A percentile compares a stretch with the other conserved stretches of the same genome.
Conservation (phyloP, 352 stramenopile genomes). For the Globisporangium sylvaticum region DNA sequence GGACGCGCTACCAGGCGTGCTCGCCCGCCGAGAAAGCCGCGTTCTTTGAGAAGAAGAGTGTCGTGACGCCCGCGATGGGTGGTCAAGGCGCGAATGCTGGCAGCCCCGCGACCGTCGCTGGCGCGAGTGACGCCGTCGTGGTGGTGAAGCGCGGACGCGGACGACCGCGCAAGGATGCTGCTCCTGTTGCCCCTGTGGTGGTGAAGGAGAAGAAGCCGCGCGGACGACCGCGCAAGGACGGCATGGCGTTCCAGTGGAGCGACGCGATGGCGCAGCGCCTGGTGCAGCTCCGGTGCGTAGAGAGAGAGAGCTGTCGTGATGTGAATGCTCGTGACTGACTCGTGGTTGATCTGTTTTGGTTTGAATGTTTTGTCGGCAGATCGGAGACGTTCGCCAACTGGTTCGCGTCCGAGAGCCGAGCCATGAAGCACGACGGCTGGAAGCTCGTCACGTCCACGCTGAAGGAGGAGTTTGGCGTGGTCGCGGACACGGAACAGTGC, state of each 20-base stretch:
- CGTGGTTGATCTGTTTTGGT: not conserved
- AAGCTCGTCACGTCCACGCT: not conserved
- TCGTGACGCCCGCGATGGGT: too few species aligned
- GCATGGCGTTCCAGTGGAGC: constrained; percentile 9
- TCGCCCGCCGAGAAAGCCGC: not conserved
- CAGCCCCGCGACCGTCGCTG: not conserved
- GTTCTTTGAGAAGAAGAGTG: not conserved
- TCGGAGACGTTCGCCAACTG: not conserved
- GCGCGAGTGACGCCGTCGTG: not conserved
- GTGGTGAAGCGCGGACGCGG: not conserved
- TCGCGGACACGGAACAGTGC: constrained; percentile 10
- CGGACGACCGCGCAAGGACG: constrained; percentile 2
- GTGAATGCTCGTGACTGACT: not conserved
- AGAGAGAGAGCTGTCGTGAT: not conserved
- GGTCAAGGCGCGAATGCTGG: not conserved
- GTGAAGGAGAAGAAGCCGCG: not conserved
- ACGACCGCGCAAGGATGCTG: not conserved
- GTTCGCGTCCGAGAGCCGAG: not conserved
- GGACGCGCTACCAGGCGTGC: not conserved
- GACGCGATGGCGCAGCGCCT: constrained; percentile 8
- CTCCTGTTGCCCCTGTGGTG: not conserved
- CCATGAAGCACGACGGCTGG: constrained; percentile 4
- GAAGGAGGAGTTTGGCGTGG: constrained; percentile 1
- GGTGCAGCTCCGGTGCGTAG: not conserved
- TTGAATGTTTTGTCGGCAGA: not conserved